These are phyloP conservation scores for Tetradesmus obliquus DNA, from an alignment of 139 green algal genomes.

Conservation along the genomic window DNA sequence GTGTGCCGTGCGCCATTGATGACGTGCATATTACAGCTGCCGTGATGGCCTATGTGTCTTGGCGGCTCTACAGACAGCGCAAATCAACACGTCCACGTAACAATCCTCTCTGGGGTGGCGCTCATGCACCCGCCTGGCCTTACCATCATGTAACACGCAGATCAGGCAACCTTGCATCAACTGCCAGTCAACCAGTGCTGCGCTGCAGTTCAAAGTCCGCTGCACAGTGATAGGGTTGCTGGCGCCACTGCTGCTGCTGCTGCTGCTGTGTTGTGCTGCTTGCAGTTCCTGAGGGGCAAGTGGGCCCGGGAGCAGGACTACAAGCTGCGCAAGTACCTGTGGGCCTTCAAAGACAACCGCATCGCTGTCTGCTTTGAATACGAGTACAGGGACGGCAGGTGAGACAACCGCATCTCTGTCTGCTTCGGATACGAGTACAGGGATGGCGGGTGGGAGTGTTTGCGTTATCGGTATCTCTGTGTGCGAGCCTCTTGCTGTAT, in stretches of 20 bases:
- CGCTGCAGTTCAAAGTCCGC: background rate
- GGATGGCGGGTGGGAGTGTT: conserved; percentile 37
- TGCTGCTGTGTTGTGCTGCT: conserved; percentile 29
- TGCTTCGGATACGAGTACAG: conserved; percentile 78
- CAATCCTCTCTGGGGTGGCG: no score
- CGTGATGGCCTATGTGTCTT: no score
- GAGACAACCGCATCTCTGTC: conserved; percentile 69
- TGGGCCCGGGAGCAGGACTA: conserved; percentile 76
- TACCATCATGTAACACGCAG: no score
- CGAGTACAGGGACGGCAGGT: conserved; percentile 64
- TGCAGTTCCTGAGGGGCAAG: conserved; percentile 68
- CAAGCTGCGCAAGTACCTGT: conserved; percentile 72
- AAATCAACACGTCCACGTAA: no score
- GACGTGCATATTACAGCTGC: no score
- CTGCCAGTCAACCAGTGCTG: background rate
- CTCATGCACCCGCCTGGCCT: no score
- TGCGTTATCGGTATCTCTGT: background rate
- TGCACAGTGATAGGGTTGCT: background rate
- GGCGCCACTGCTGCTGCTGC: background rate
- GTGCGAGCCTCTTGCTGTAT: background rate
- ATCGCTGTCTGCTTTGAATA: conserved; percentile 78
- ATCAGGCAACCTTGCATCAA: no score
- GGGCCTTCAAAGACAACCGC: conserved; percentile 62
- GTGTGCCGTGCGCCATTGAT: no score
- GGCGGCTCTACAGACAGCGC: no score